phyloP scores from a whole-genome alignment of 495 filamentous ascomycete genomes.

The Aspergillus wentii region DNA sequence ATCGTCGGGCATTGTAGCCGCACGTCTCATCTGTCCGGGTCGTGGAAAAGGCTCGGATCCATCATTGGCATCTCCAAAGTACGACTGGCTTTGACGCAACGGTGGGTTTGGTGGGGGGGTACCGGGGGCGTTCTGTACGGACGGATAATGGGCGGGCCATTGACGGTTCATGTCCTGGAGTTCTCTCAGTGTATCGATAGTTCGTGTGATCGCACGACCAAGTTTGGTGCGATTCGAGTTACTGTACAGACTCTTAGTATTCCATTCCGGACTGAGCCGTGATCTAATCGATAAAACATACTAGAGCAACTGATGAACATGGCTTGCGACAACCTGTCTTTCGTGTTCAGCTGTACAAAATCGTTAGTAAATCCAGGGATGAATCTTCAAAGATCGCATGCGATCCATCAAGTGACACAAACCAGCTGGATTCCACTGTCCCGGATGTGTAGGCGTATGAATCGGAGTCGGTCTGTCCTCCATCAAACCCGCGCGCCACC shows the following conservation, averaged over 20 bases:
- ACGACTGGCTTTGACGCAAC: constrained; percentile 51
- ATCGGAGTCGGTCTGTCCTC: constrained; percentile 61
- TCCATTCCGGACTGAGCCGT: constrained; percentile 16
- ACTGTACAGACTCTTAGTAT: constrained; percentile 45
- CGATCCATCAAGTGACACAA: neutral
- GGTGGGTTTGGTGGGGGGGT: constrained; percentile 36
- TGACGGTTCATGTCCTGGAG: constrained; percentile 83
- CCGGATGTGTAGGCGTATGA: constrained; percentile 48
- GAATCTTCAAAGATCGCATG: neutral
- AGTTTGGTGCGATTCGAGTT: constrained; percentile 87
- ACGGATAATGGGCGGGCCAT: constrained; percentile 95
- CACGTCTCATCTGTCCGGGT: constrained; percentile 55
- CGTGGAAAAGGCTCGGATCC: constrained; percentile 35
- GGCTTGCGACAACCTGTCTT: constrained; percentile 56
- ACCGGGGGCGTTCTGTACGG: constrained; percentile 60
- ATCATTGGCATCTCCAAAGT: constrained; percentile 23
- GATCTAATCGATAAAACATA: constrained; percentile 29
- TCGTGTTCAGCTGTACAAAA: constrained; percentile 48
- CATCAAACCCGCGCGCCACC: constrained; percentile 58
- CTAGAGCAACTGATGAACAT: constrained; percentile 69
- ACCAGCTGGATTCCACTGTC: constrained; percentile 45
- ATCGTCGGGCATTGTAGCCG: constrained; percentile 63
- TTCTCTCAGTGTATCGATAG: constrained; percentile 72
- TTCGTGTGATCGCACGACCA: constrained; percentile 75
- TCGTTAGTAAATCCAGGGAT: constrained; percentile 3